Evolutionary conservation across 2,329 filamentous ascomycete genomes (phyloP).

Genomic region (Penicillium nordicum): DNA sequence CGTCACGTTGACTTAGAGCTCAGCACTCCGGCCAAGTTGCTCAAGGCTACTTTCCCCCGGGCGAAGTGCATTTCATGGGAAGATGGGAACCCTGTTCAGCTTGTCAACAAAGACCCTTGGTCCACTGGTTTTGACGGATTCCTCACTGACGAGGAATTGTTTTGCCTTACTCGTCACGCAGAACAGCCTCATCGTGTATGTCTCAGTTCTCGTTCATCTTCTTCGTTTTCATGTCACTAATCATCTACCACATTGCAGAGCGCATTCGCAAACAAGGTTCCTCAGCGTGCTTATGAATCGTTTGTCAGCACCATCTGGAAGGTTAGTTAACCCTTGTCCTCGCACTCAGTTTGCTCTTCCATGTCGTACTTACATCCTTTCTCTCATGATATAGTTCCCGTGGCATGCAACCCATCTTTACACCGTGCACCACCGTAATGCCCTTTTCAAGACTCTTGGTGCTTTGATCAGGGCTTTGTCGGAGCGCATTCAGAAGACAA

Average conservation of each 20-base stretch:
- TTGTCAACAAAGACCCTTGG: constrained; percentile 41
- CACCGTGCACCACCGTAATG: constrained; percentile 47
- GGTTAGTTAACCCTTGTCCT: constrained; percentile 25
- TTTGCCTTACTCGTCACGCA: constrained; percentile 46
- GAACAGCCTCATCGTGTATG: constrained; percentile 50
- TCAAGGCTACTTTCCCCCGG: constrained; percentile 51
- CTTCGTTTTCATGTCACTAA: background rate
- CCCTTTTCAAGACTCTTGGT: constrained; percentile 41
- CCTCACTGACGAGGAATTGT: constrained; percentile 50
- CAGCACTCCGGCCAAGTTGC: constrained; percentile 49
- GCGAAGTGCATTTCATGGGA: constrained; percentile 51
- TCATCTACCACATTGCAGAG: constrained; percentile 36
- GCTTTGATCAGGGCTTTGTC: constrained; percentile 67
- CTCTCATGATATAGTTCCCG: constrained; percentile 42
- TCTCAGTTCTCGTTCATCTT: constrained; percentile 5
- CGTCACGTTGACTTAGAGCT: constrained; percentile 47
- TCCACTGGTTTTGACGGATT: constrained; percentile 52
- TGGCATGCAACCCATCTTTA: constrained; percentile 48
- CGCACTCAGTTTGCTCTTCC: background rate
- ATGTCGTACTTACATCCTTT: constrained; percentile 3
- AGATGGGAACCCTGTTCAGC: constrained; percentile 32
- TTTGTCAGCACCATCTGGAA: constrained; percentile 53
- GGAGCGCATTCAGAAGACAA: constrained; percentile 54
- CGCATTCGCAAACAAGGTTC: constrained; percentile 48
- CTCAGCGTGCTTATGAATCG: constrained; percentile 53